phyloP scores from a whole-genome alignment of 2,329 filamentous ascomycete genomes.

The Penicillium psychrosexuale region DNA sequence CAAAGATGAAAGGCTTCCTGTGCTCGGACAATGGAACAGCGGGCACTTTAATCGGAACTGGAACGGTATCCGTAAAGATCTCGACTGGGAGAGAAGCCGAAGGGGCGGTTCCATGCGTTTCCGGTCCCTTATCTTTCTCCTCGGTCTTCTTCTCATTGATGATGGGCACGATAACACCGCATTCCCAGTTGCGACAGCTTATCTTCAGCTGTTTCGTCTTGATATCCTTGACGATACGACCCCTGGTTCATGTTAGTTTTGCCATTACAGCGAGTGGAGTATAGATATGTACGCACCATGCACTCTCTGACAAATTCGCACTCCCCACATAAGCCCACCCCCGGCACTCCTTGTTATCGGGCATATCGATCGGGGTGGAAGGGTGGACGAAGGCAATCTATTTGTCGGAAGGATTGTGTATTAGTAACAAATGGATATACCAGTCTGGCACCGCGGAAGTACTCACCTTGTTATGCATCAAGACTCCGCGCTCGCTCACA shows the following conservation, averaged over 20 bases:
- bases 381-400: conserved; percentile 25
- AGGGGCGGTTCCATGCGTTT: no score
- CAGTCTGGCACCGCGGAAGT: conserved; percentile 5
- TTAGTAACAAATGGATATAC: background rate
- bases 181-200: conserved; percentile 92
- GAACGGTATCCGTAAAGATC: conserved; percentile 40
- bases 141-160: conserved; percentile 23
- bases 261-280: background rate
- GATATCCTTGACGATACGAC: conserved; percentile 69
- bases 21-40: conserved; percentile 10
- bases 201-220: conserved; percentile 67
- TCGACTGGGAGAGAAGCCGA: conserved; percentile 16
- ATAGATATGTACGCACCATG: conserved; percentile 63
- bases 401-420: background rate
- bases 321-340: conserved; percentile 87
- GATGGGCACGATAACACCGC: conserved; percentile 74
- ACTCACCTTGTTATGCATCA: conserved; percentile 85
- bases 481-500: conserved; percentile 65
- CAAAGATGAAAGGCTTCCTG: conserved; percentile 11
- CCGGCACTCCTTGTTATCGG: conserved; percentile 29
- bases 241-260: conserved; percentile 54
- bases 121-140: conserved; percentile 22
- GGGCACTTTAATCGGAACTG: conserved; percentile 46
- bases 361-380: conserved; percentile 19
- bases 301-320: conserved; percentile 87